Base-by-base conservation (phyloP, 768 basidiomycete species). In the Mycena olivaceomarginata region DNA sequence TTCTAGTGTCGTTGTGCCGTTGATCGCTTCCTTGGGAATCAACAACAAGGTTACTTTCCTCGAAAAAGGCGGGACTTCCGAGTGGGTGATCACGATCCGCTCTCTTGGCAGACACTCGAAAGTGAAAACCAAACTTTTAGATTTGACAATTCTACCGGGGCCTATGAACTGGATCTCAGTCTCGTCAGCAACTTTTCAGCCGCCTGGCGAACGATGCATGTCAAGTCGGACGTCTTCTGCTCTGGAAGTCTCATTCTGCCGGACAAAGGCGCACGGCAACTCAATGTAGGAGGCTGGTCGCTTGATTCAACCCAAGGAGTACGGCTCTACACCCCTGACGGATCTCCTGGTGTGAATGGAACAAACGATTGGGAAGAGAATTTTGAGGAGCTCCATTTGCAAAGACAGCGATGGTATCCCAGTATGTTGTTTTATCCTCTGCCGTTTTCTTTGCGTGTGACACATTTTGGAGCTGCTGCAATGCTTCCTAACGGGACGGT, bases 351-450 rank as follows among this genome's bases (percentile, higher is more conserved):
- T 1, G 90, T 92, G 25, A 95, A 94, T 76, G 91, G 92, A 8
- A 95, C 94, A 6, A 93, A 92, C 68, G 94, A 96, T 78, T 96
- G 95, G 95, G 90, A 96, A 83, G 95, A 96, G 82, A 91, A 96
- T 77, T 87, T 86, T 56, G 76, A 89, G 0, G 88, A 89, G 53
- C 87, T 96, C 2, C 77, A 84, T 2, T 87, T 96, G 31, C 95
- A 95, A 89, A 43, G 68, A 16, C 78, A 79, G 40, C 67, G 78
- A 6, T 79, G 78, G 78, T 79, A 79, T 31, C 77, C 77, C 7
- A 78, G 93, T 93, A 57, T 40, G 85, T 82, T 18, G 39, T 20
- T 46, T 8, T 18, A 48, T 5, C 15, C 46, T 15, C 25, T 13
- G 43, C 41, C 13, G 40, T 41, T 25, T 4, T 18, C 11, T 15